Evolutionary conservation across 352 stramenopile genomes (phyloP).

Genomic region (Phytophthora pinifolia): DNA sequence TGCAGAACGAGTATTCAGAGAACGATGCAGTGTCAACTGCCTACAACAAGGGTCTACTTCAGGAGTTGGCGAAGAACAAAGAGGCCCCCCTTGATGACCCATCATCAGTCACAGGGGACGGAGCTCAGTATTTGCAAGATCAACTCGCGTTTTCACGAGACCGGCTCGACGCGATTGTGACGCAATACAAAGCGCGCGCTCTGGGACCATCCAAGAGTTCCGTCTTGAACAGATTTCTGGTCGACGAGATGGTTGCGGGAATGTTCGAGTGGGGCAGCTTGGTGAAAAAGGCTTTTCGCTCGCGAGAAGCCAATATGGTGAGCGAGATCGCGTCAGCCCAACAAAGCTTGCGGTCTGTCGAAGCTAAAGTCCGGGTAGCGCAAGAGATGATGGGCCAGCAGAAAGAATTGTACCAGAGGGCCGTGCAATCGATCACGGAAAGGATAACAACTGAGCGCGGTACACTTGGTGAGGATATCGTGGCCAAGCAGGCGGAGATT

Average conservation of each 20-base stretch:
- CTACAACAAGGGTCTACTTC: constrained; percentile 52
- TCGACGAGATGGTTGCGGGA: constrained; percentile 49
- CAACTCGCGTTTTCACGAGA: constrained; percentile 36
- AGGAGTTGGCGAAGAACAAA: constrained; percentile 36
- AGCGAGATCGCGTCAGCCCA: constrained; percentile 41
- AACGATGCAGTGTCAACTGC: constrained; percentile 39
- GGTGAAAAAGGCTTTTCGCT: constrained; percentile 54
- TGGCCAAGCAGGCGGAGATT: constrained; percentile 57
- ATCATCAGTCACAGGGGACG: constrained; percentile 23
- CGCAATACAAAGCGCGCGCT: constrained; percentile 43
- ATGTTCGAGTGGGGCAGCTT: constrained; percentile 55
- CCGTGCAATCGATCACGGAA: constrained; percentile 55
- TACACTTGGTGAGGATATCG: constrained; percentile 54
- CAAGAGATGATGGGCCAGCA: constrained; percentile 65
- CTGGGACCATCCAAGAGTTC: constrained; percentile 31
- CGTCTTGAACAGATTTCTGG: constrained; percentile 48
- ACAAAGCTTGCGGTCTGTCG: constrained; percentile 48
- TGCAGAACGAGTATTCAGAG: constrained; percentile 32
- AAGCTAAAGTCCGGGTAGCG: constrained; percentile 57
- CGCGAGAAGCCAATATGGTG: constrained; percentile 39
- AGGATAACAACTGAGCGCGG: constrained; percentile 49
- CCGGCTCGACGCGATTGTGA: constrained; percentile 40
- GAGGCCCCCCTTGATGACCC: constrained; percentile 16
- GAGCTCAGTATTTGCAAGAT: constrained; percentile 37
- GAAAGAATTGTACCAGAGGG: constrained; percentile 62